A percentile compares a stretch with the other conserved stretches of the same genome.
These are phyloP conservation scores for Sporisorium graminicola DNA, from an alignment of 1,284 basidiomycete species.

Conservation along the genomic window DNA sequence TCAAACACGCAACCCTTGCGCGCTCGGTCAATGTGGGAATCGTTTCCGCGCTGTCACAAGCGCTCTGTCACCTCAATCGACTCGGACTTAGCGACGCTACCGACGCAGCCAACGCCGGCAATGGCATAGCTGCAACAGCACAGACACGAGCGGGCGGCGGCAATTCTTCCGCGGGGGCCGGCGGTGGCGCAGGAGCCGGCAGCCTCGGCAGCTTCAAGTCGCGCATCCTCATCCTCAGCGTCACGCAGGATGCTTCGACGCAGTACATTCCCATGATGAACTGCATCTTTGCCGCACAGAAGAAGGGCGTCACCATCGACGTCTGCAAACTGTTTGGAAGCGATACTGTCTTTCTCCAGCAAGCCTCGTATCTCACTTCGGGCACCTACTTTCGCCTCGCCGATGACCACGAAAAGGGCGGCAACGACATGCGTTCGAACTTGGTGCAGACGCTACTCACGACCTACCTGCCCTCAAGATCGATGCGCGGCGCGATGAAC, in stretches of 20 bases:
- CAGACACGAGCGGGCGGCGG: constrained; percentile 36
- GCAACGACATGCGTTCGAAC: constrained; percentile 28
- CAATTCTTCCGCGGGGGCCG: constrained; percentile 5
- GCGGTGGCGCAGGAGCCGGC: constrained; percentile 10
- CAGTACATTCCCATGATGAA: constrained; percentile 99
- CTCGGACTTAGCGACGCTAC: constrained; percentile 37
- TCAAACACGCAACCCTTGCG: constrained; percentile 28
- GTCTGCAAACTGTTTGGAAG: constrained; percentile 91
- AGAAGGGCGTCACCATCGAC: constrained; percentile 94
- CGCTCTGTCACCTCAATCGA: constrained; percentile 52
- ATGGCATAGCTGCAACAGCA: constrained; percentile 26
- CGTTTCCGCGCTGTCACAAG: constrained; percentile 53
- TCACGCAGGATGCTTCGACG: constrained; percentile 86
- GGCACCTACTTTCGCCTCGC: constrained; percentile 90
- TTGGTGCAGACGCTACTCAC: constrained; percentile 61
- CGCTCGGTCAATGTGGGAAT: constrained; percentile 48
- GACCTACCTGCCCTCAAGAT: constrained; percentile 65
- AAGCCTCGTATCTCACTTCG: constrained; percentile 93
- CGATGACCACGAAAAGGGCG: constrained; percentile 86
- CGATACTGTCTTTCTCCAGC: constrained; percentile 95
- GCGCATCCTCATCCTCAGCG: constrained; percentile 89
- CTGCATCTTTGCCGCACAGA: constrained; percentile 98
- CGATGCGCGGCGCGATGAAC: constrained; percentile 81
- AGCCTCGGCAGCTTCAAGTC: constrained; percentile 47
- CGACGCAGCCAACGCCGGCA: constrained; percentile 29